Base-by-base conservation (phyloP, 805 yeast genomes). In the Wickerhamiella hasegawae region DNA sequence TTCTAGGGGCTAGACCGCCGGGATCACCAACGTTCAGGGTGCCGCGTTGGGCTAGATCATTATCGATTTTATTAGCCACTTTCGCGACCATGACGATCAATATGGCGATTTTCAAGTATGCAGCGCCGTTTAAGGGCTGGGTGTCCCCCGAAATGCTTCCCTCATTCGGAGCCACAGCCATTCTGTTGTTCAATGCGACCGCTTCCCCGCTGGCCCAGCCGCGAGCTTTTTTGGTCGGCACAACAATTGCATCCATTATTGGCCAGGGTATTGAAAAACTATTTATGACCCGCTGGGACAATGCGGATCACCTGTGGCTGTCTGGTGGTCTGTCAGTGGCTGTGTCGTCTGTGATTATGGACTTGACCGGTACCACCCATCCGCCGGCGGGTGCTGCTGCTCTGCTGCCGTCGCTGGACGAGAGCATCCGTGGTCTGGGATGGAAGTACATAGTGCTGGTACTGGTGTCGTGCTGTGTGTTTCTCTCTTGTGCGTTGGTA, bases 341-440 rank as follows among this genome's bases (percentile, higher is more conserved):
- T 0, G 39, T 70, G 4, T 45, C 76, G 2, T 66, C 75, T 6
- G 71, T 68, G 9, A 51, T 56, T 2, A 73, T 73, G 77, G 53
- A 66, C 11, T 41, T 71, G 1, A 51, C 63, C 4, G 71, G 71
- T 41, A 66, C 73, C 39, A 68, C 72, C 1, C 82, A 76, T 48
- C 83, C 83, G 0, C 83, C 83, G 0, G 73, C 76, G 1, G 83
- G 83, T 2, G 81, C 82, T 1, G 65, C 76, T 8, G 80, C 82
- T 0, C 47, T 75, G 25, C 52, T 75, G 6, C 78, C 81, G 0
- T 53, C 64, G 1, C 46, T 67, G 0, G 75, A 71, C 35, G 65
- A 49, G 1, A 42, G 46, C 5, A 56, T 73, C 3, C 50, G 69
- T 10, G 43, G 34, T 3, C 58, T 74, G 65, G 67, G 80, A 33